These are phyloP conservation scores for Komagataella pseudopastoris DNA, from an alignment of 805 yeast genomes.

Conservation along the genomic window DNA sequence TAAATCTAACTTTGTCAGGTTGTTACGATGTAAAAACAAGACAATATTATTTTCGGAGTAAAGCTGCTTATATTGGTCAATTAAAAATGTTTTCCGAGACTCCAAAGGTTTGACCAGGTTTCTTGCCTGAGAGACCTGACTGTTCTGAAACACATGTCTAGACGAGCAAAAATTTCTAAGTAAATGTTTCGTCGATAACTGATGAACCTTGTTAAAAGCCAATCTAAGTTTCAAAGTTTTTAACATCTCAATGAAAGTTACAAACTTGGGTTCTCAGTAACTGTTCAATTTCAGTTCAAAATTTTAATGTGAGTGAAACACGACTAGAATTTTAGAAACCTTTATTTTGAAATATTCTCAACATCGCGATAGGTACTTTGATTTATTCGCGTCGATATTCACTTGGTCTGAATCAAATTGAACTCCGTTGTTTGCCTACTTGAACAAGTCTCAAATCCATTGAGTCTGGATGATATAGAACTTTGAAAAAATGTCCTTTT, in stretches of 20 bases:
- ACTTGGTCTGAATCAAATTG: background rate
- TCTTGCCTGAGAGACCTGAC: conserved; percentile 8
- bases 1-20: conserved; percentile 55
- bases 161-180: background rate
- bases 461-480: background rate
- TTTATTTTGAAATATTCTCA: background rate
- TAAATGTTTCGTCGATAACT: background rate
- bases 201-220: background rate
- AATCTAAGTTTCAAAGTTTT: no score
- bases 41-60: conserved; percentile 58
- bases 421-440: background rate
- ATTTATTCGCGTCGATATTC: background rate
- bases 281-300: background rate
- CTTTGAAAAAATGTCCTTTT: background rate
- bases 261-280: background rate
- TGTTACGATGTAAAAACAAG: conserved; percentile 76
- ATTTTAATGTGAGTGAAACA: background rate
- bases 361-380: background rate
- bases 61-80: conserved; percentile 66
- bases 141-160: background rate
- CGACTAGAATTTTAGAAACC: background rate
- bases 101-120: conserved; percentile 36
- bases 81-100: conserved; percentile 75
- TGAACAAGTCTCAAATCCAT: background rate
- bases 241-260: background rate